A percentile compares a stretch with the other conserved stretches of the same genome.
Evolutionary conservation across 1,139 yeast genomes (phyloP).

Genomic region (Sugiyamaella neomexicana): DNA sequence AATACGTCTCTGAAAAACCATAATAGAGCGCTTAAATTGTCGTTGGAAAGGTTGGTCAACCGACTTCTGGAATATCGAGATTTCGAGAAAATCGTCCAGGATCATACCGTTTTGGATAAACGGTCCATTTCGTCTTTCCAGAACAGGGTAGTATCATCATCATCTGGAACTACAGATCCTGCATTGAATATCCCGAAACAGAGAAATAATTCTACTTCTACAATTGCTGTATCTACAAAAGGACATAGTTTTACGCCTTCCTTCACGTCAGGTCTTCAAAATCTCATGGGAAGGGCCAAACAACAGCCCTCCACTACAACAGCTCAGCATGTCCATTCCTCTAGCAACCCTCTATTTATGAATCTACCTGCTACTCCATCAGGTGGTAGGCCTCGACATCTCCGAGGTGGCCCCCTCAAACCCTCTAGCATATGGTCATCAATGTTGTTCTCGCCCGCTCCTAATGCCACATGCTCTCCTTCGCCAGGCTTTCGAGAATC

Average conservation of each 20-base stretch:
- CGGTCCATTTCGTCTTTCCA: constrained; percentile 36
- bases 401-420: constrained; percentile 11
- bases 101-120: constrained; percentile 28
- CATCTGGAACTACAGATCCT: constrained; percentile 1
- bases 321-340: constrained; percentile 13
- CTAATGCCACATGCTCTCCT: background rate
- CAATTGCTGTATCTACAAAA: background rate
- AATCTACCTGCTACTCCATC: constrained; percentile 11
- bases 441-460: constrained; percentile 16
- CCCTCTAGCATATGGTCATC: constrained; percentile 24
- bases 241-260: constrained; percentile 9
- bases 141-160: constrained; percentile 31
- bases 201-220: background rate
- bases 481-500: background rate
- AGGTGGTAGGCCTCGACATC: constrained; percentile 6
- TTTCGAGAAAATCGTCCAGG: constrained; percentile 37
- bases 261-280: constrained; percentile 16
- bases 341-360: constrained; percentile 15
- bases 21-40: constrained; percentile 35
- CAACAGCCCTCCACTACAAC: constrained; percentile 7
- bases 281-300: constrained; percentile 8
- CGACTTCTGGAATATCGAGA: constrained; percentile 38
- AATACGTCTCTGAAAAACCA: constrained; percentile 34
- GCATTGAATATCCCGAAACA: constrained; percentile 18
- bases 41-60: constrained; percentile 40